These are phyloP conservation scores for Ministeria vibrans DNA, from an alignment of 78 protist species.

Conservation along the genomic window DNA sequence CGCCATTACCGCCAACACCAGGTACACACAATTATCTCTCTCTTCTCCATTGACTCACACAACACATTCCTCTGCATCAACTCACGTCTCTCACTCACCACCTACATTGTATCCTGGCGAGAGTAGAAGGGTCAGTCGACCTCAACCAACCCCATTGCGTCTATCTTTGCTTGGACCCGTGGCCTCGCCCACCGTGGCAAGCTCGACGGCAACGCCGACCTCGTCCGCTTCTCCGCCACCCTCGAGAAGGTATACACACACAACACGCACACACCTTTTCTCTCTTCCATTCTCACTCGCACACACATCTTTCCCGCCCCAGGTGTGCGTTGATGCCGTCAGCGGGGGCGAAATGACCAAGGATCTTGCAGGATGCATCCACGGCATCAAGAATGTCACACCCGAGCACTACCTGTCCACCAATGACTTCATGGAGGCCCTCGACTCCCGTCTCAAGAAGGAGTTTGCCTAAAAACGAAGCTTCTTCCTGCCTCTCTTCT, in stretches of 20 bases:
- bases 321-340: constrained; percentile 39
- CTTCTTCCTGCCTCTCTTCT: not conserved
- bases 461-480: not conserved
- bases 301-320: no score
- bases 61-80: no score
- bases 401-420: constrained; percentile 36
- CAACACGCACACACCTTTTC: no score
- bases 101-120: no score
- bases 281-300: no score
- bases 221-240: constrained; percentile 29
- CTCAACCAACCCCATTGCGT: constrained; percentile 86
- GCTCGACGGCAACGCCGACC: constrained; percentile 68
- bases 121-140: constrained; percentile 65
- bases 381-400: constrained; percentile 15
- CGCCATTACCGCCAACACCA: constrained; percentile 84
- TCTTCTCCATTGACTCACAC: no score
- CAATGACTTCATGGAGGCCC: constrained; percentile 33
- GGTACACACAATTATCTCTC: no score
- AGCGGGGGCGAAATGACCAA: constrained; percentile 75
- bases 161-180: constrained; percentile 92
- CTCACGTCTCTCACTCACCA: no score
- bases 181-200: constrained; percentile 81
- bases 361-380: constrained; percentile 69
- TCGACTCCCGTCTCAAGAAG: constrained; percentile 14
- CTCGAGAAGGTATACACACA: no score